Percentiles rank a stretch among this genome's conserved stretches.
phyloP scores from a whole-genome alignment of 768 basidiomycete genomes.

The Paxillus involutus region DNA sequence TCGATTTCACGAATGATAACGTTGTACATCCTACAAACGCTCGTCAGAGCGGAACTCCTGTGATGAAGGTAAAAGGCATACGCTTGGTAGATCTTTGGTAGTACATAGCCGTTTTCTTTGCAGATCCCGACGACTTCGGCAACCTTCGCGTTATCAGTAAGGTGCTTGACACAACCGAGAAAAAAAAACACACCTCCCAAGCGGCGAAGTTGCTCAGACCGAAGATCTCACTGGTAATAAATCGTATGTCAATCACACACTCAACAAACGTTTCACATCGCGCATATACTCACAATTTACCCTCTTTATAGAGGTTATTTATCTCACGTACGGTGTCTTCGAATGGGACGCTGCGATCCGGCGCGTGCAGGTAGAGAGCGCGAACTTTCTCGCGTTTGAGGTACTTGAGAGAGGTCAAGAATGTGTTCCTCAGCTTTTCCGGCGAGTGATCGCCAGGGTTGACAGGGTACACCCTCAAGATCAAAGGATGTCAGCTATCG shows the following conservation, averaged over 20 bases:
- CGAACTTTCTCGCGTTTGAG: slow-evolving; percentile 47
- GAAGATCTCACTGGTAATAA: slow-evolving; percentile 46
- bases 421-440: slow-evolving; percentile 40
- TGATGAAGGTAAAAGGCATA: slow-evolving; percentile 23
- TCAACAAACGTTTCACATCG: background rate
- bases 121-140: slow-evolving; percentile 61
- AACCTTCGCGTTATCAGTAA: slow-evolving; percentile 33
- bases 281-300: slow-evolving; percentile 46
- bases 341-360: slow-evolving; percentile 57
- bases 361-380: slow-evolving; percentile 60
- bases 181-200: slow-evolving; percentile 45
- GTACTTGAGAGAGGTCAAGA: slow-evolving; percentile 44
- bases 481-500: background rate
- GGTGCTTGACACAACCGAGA: background rate
- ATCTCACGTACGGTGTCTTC: slow-evolving; percentile 55
- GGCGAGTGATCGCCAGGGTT: slow-evolving; percentile 44
- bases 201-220: slow-evolving; percentile 61
- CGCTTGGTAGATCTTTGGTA: slow-evolving; percentile 58
- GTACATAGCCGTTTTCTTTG: slow-evolving; percentile 50
- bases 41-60: background rate
- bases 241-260: background rate
- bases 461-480: slow-evolving; percentile 39
- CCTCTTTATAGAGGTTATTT: slow-evolving; percentile 55
- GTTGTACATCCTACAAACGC: slow-evolving; percentile 42
- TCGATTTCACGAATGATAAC: slow-evolving; percentile 49